phyloP scores from a whole-genome alignment of 2,329 filamentous ascomycete genomes.

The Amesomyces nigricolor region DNA sequence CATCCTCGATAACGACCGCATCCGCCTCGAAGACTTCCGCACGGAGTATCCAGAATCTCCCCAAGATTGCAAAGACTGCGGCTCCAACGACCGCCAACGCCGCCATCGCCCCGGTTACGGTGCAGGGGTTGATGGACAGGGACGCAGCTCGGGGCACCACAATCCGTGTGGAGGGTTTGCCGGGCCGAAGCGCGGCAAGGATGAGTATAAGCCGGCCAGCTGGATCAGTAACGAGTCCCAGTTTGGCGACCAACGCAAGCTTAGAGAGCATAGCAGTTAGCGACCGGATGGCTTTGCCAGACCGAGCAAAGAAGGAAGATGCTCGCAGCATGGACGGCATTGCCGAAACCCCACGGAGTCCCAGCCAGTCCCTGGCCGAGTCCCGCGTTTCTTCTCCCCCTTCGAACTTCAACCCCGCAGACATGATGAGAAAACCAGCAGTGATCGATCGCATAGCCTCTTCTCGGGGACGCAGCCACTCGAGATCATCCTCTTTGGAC shows the following conservation, averaged over 20 bases:
- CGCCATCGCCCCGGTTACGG: slow-evolving; percentile 44
- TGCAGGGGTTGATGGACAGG: slow-evolving; percentile 43
- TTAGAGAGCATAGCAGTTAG: slow-evolving; percentile 33
- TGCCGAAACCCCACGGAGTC: slow-evolving; percentile 40
- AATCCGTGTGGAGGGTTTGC: slow-evolving; percentile 40
- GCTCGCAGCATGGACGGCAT: slow-evolving; percentile 41
- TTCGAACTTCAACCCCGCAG: slow-evolving; percentile 29
- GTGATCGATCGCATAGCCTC: slow-evolving; percentile 52
- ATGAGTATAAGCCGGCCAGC: slow-evolving; percentile 39
- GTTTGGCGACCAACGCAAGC: slow-evolving; percentile 33
- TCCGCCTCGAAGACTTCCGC: slow-evolving; percentile 40
- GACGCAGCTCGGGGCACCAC: slow-evolving; percentile 40
- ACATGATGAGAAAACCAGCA: slow-evolving; percentile 41
- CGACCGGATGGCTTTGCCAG: slow-evolving; percentile 29
- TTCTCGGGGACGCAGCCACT: slow-evolving; percentile 40
- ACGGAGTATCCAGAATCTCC: slow-evolving; percentile 36
- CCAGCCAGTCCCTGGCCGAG: slow-evolving; percentile 35
- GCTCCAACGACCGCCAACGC: slow-evolving; percentile 41
- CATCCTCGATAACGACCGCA: slow-evolving; percentile 44
- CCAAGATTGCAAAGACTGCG: slow-evolving; percentile 40
- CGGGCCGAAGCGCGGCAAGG: slow-evolving; percentile 34
- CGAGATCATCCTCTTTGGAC: slow-evolving; percentile 55
- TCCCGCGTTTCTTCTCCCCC: slow-evolving; percentile 25
- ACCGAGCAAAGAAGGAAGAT: slow-evolving; percentile 38
- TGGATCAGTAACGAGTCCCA: slow-evolving; percentile 36